A percentile compares a stretch with the other conserved stretches of the same genome.
Conservation (phyloP, 2,329 filamentous ascomycete species). For the Grosmannia huntii region DNA sequence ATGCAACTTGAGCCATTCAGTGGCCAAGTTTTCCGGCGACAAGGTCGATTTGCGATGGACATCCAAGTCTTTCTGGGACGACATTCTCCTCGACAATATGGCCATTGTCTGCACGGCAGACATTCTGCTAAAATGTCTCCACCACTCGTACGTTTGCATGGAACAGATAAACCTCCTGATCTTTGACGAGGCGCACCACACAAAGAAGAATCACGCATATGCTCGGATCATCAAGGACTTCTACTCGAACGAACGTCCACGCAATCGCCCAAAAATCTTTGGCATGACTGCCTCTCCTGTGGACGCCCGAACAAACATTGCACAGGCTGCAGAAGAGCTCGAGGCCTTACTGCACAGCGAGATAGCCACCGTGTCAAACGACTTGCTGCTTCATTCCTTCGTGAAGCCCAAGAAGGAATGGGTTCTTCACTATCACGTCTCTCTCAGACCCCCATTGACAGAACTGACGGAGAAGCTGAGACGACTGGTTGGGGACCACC, state of each 20-base stretch:
- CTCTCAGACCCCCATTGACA: conserved; percentile 46
- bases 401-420: conserved; percentile 46
- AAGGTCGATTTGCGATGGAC: conserved; percentile 31
- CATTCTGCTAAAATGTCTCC: conserved; percentile 66
- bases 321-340: conserved; percentile 56
- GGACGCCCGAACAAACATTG: conserved; percentile 65
- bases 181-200: conserved; percentile 93
- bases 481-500: conserved; percentile 25
- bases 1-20: conserved; percentile 64
- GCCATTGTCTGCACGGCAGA: conserved; percentile 88
- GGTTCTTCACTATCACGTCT: conserved; percentile 36
- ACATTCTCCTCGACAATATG: conserved; percentile 51
- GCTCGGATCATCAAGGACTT: conserved; percentile 82
- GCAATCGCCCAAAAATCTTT: conserved; percentile 61
- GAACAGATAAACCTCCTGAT: conserved; percentile 76
- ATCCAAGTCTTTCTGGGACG: conserved; percentile 34
- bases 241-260: conserved; percentile 43
- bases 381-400: conserved; percentile 43
- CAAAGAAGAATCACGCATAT: conserved; percentile 88
- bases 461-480: conserved; percentile 47
- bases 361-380: conserved; percentile 59
- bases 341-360: conserved; percentile 67
- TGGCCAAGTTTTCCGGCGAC: conserved; percentile 65
- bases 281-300: conserved; percentile 97
- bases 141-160: conserved; percentile 69